phyloP scores from a whole-genome alignment of 2,329 filamentous ascomycete species.

The Sclerotinia subarctica region DNA sequence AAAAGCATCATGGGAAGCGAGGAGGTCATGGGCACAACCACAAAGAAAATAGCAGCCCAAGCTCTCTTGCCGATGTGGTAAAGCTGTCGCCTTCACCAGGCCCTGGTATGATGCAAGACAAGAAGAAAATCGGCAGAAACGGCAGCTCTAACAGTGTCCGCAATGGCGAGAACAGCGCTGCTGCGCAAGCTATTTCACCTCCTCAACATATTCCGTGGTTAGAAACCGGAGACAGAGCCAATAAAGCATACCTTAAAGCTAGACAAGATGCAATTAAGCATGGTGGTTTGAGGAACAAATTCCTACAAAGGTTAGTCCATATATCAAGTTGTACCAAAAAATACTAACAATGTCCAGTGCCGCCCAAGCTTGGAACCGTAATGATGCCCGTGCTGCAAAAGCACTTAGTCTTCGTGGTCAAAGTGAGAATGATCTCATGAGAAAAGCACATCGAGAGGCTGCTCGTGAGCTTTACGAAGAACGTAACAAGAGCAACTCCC shows the following conservation, averaged over 20 bases:
- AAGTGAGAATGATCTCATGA: slow-evolving; percentile 95
- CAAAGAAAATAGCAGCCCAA: slow-evolving; percentile 65
- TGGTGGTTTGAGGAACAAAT: slow-evolving; percentile 93
- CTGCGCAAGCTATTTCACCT: slow-evolving; percentile 77
- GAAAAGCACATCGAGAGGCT: slow-evolving; percentile 92
- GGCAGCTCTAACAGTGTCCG: slow-evolving; percentile 63
- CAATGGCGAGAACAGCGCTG: slow-evolving; percentile 72
- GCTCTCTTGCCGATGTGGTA: slow-evolving; percentile 87
- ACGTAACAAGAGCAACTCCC: slow-evolving; percentile 68
- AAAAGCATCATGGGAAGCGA: slow-evolving; percentile 91
- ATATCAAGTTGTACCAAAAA: not conserved
- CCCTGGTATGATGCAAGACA: slow-evolving; percentile 56
- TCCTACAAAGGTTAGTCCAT: slow-evolving; percentile 74
- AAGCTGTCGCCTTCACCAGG: slow-evolving; percentile 90
- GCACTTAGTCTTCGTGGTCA: slow-evolving; percentile 90
- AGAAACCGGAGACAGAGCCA: slow-evolving; percentile 85
- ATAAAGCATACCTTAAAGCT: slow-evolving; percentile 92
- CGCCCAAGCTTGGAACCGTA: slow-evolving; percentile 97
- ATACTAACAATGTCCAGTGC: slow-evolving; percentile 55
- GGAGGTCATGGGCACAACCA: slow-evolving; percentile 72
- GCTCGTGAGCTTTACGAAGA: slow-evolving; percentile 90
- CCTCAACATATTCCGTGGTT: slow-evolving; percentile 96
- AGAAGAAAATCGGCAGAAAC: slow-evolving; percentile 59
- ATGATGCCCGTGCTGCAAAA: slow-evolving; percentile 93
- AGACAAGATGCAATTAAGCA: slow-evolving; percentile 96